Evolutionary conservation across 2,329 filamentous ascomycete species (phyloP).

Genomic region (Emmonsia crescens): DNA sequence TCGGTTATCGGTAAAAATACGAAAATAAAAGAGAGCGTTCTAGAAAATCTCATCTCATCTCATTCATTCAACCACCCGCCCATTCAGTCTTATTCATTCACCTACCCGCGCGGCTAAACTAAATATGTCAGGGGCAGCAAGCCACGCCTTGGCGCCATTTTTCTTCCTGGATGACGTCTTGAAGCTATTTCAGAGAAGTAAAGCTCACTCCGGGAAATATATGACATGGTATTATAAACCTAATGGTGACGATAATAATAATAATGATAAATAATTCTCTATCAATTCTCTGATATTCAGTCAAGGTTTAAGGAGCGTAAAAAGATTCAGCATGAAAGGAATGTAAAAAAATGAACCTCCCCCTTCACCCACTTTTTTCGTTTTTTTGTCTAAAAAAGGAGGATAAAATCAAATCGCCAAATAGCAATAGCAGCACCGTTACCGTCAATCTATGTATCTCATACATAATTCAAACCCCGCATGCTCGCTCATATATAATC

Average conservation of each 20-base stretch:
- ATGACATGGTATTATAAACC: too few relatives aligned
- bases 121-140: neutral
- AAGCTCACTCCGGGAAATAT: neutral
- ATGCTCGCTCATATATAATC: too few relatives aligned
- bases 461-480: neutral
- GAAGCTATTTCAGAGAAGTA: neutral
- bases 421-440: neutral
- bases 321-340: neutral
- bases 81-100: neutral
- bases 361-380: too few relatives aligned
- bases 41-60: neutral
- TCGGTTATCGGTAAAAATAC: neutral
- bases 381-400: too few relatives aligned
- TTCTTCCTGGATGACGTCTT: too few relatives aligned
- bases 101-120: neutral
- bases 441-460: neutral
- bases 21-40: neutral
- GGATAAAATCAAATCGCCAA: too few relatives aligned
- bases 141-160: too few relatives aligned
- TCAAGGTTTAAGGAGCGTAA: neutral
- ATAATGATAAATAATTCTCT: too few relatives aligned
- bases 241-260: too few relatives aligned
- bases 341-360: neutral
- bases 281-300: neutral
- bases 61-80: neutral